These are phyloP conservation scores for Boechera retrofracta DNA, from an alignment of 345 rosid genomes.

Conservation along the genomic window DNA sequence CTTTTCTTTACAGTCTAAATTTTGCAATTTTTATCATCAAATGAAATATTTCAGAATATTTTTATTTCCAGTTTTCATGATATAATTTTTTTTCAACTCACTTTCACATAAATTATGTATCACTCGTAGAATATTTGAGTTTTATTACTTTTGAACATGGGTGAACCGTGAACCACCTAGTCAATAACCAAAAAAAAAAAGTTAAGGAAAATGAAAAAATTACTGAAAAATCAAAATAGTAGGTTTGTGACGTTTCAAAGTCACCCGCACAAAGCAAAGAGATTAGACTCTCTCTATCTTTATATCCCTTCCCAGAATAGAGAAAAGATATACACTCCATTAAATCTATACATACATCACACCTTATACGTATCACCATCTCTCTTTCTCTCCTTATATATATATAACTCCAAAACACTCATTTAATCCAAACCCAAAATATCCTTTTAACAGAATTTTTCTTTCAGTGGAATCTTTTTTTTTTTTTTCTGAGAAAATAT, in stretches of 20 bases:
- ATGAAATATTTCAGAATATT: not conserved
- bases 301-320: conserved; percentile 37
- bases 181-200: conserved; percentile 4
- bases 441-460: conserved; percentile 13
- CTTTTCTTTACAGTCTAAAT: not conserved
- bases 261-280: conserved; percentile 35
- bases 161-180: conserved; percentile 16
- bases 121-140: not conserved
- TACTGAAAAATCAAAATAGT: conserved; percentile 28
- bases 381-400: conserved; percentile 23
- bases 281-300: conserved; percentile 22
- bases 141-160: not conserved
- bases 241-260: conserved; percentile 37
- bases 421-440: conserved; percentile 32
- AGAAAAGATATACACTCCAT: conserved; percentile 15
- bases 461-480: conserved; percentile 24
- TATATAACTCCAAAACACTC: conserved; percentile 33
- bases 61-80: not conserved
- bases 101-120: not conserved
- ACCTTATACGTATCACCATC: not conserved
- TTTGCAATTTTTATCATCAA: not conserved
- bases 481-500: not conserved
- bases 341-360: conserved; percentile 19
- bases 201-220: conserved; percentile 5
- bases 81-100: not conserved